These are phyloP conservation scores for Ballota nigra DNA, from an alignment of 257 asterid species.

Conservation along the genomic window DNA sequence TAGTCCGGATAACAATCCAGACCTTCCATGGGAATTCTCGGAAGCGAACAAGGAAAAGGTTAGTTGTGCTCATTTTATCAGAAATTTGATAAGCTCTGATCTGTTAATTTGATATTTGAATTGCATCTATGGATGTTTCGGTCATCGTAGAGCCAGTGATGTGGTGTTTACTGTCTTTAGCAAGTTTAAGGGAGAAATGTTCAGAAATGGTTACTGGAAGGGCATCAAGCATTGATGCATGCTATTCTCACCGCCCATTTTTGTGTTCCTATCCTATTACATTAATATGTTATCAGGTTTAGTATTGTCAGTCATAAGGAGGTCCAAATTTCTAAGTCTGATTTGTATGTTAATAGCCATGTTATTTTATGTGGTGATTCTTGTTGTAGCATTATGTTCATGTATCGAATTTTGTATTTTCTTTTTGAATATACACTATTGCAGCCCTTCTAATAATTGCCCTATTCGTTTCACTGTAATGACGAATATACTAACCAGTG, in stretches of 20 bases:
- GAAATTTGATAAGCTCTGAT: neutral
- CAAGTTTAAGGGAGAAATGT: neutral
- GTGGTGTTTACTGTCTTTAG: neutral
- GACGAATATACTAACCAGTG: conserved; percentile 2
- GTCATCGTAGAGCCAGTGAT: neutral
- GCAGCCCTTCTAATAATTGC: neutral
- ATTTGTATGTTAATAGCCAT: neutral
- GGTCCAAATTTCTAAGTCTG: neutral
- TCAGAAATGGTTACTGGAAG: neutral
- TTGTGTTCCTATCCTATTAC: neutral
- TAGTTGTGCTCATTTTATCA: conserved; percentile 15
- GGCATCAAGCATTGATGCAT: neutral
- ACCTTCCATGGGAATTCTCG: conserved; percentile 79
- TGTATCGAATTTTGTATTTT: neutral
- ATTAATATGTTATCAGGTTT: neutral
- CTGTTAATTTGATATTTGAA: conserved; percentile 5
- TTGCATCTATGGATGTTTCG: neutral
- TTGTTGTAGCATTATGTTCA: neutral
- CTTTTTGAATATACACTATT: neutral
- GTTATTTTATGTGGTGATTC: neutral
- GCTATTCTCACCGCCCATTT: neutral
- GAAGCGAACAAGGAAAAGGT: conserved; percentile 70
- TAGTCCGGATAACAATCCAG: conserved; percentile 77
- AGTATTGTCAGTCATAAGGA: neutral
- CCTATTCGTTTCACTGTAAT: neutral